Evolutionary conservation across 2,329 filamentous ascomycete genomes (phyloP).

Genomic region (Aspergillus sp.): DNA sequence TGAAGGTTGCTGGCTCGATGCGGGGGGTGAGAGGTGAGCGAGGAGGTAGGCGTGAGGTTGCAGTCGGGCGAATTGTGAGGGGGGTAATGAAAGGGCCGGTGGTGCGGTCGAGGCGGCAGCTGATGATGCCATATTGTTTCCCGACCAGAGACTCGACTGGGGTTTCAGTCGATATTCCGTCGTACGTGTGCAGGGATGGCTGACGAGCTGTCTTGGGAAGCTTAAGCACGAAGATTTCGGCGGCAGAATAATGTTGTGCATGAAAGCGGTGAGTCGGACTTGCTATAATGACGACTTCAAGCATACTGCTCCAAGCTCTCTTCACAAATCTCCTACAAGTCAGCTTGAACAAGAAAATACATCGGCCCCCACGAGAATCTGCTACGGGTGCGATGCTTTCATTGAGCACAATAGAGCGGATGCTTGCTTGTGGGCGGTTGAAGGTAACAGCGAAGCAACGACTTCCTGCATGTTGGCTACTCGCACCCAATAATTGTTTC

Average conservation of each 20-base stretch:
- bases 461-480: too few species aligned
- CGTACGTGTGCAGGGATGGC: background rate
- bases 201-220: background rate
- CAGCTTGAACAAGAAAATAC: background rate
- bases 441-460: background rate
- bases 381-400: background rate
- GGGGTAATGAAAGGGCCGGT: conserved; percentile 62
- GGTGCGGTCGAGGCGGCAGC: conserved; percentile 29
- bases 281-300: background rate
- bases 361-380: too few species aligned
- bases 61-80: conserved; percentile 78
- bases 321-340: background rate
- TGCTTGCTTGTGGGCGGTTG: background rate
- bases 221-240: conserved; percentile 23
- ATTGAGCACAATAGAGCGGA: background rate
- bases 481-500: background rate
- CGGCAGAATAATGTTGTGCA: conserved; percentile 25
- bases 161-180: background rate
- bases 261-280: conserved; percentile 20
- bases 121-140: conserved; percentile 28
- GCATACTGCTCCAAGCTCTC: background rate
- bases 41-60: conserved; percentile 88
- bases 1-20: conserved; percentile 56
- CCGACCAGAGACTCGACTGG: background rate
- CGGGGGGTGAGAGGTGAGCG: conserved; percentile 74